Evolutionary conservation across 1,284 basidiomycete genomes (phyloP).

Genomic region (Trichosporon asahii): DNA sequence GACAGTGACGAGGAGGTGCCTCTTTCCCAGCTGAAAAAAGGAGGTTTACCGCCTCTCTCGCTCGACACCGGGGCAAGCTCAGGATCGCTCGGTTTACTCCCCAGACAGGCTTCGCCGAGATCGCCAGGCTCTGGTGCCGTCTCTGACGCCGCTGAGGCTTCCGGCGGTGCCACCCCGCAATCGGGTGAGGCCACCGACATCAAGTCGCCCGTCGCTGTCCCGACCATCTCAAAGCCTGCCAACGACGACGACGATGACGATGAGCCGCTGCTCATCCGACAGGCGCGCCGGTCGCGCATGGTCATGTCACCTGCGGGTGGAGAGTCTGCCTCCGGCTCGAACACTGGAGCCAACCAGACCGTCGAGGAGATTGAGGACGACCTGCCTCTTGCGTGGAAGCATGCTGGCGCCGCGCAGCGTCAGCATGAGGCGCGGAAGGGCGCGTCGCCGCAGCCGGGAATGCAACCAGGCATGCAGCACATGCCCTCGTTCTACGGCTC

Average conservation of each 20-base stretch:
- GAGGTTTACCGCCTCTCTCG: neutral
- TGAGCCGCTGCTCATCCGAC: constrained; percentile 28
- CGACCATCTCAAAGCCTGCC: neutral
- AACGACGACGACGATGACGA: constrained; percentile 29
- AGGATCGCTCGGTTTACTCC: constrained; percentile 22
- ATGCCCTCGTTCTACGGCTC: constrained; percentile 15
- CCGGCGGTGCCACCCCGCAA: too few species aligned
- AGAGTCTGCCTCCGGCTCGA: neutral
- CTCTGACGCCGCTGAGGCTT: neutral
- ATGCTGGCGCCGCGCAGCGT: constrained; percentile 30
- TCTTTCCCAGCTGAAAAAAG: constrained; percentile 30
- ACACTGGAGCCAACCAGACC: constrained; percentile 8
- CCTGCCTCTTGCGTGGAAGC: constrained; percentile 42
- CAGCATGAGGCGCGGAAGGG: neutral
- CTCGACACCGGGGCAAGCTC: neutral
- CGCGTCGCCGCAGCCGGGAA: neutral
- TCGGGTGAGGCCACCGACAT: neutral
- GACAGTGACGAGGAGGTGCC: constrained; percentile 44
- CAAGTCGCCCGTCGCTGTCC: neutral
- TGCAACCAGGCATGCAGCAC: constrained; percentile 6
- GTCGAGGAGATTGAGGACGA: constrained; percentile 41
- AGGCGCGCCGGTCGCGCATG: neutral
- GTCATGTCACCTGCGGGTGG: neutral
- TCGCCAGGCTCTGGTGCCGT: neutral
- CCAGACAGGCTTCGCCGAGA: neutral